These are phyloP conservation scores for Pezicula rhizophila DNA, from an alignment of 2,329 filamentous ascomycete genomes.

Conservation along the genomic window DNA sequence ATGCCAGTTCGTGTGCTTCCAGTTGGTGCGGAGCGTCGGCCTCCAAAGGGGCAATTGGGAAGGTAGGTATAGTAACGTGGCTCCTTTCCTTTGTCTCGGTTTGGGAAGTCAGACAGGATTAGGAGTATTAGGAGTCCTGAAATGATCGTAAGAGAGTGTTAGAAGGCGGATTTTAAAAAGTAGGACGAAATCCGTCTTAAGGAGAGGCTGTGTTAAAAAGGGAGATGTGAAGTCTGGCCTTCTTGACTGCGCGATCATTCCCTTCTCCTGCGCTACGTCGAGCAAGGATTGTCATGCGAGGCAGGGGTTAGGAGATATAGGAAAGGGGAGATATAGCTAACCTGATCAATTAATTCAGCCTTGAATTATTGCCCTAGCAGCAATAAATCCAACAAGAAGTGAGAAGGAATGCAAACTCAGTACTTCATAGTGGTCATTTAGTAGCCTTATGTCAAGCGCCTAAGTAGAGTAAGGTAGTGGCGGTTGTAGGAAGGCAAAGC, in stretches of 20 bases:
- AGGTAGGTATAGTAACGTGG: slow-evolving; percentile 9
- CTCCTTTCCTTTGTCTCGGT: slow-evolving; percentile 1
- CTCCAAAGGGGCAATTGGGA: neutral
- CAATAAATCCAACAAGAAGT: no score
- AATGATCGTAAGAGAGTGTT: no score
- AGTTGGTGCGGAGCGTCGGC: neutral
- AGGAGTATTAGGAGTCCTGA: no score
- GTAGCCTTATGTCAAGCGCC: no score
- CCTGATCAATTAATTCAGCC: neutral
- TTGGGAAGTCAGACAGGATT: neutral
- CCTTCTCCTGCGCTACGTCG: neutral
- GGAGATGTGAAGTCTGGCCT: neutral
- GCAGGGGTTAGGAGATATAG: neutral
- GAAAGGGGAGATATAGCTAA: neutral
- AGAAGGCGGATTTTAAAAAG: no score
- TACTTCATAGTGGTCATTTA: no score
- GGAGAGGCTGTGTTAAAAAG: neutral
- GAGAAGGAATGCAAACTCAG: no score
- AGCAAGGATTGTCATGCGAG: neutral
- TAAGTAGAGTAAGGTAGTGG: no score
- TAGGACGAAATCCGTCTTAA: neutral
- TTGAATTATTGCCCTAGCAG: no score
- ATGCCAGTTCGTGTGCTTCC: neutral
- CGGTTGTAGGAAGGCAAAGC: no score
- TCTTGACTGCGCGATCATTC: neutral